Percentiles rank a stretch among this genome's conserved stretches.
Evolutionary conservation across 2,329 filamentous ascomycete species (phyloP).

Genomic region (Colletotrichum horii): DNA sequence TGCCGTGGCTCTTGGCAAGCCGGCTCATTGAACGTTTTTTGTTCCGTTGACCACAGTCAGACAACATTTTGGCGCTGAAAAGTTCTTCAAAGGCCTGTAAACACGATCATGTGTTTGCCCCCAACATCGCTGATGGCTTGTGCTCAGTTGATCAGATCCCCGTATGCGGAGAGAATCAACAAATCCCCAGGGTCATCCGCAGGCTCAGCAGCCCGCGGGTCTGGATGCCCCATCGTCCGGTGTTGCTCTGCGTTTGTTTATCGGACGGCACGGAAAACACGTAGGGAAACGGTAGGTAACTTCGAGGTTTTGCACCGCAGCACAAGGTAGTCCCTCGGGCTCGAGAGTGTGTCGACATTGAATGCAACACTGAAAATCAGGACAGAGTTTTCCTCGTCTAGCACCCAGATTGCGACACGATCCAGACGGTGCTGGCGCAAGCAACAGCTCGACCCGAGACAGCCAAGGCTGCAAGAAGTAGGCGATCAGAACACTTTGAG

Average conservation of each 20-base stretch:
- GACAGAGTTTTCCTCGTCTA: background rate
- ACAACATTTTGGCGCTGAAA: background rate
- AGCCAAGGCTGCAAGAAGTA: conserved; percentile 13
- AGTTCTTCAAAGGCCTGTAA: background rate
- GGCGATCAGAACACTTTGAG: conserved; percentile 6
- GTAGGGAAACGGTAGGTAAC: background rate
- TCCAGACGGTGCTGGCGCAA: background rate
- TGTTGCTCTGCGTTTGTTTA: background rate
- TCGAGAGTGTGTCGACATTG: background rate
- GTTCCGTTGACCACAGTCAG: background rate
- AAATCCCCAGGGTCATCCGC: background rate
- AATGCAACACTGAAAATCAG: background rate
- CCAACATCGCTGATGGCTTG: background rate
- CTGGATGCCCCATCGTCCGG: background rate
- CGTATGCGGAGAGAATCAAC: background rate
- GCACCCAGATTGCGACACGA: background rate
- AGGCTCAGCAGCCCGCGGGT: background rate
- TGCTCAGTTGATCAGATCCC: background rate
- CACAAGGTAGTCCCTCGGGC: background rate
- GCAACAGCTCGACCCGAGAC: conserved; percentile 1
- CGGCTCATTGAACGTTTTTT: background rate
- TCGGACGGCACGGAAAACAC: background rate
- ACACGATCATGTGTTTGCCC: background rate
- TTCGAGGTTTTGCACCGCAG: background rate
- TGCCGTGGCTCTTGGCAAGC: conserved; percentile 3